Evolutionary conservation across 2,329 filamentous ascomycete species (phyloP).

Genomic region (Fusarium sp.): DNA sequence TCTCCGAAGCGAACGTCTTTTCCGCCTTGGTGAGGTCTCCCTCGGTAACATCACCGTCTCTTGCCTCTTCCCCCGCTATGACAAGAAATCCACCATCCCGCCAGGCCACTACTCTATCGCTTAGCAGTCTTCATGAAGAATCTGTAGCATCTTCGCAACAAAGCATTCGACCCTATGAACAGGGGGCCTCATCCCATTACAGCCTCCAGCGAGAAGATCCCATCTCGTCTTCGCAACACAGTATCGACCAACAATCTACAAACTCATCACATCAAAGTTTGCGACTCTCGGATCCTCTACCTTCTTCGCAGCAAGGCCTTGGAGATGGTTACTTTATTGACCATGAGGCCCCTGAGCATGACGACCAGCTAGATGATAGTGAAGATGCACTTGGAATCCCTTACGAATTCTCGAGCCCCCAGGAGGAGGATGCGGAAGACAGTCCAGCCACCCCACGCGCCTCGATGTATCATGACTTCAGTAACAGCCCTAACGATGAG

Average conservation of each 20-base stretch:
- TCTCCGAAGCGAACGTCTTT: slow-evolving; percentile 74
- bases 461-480: slow-evolving; percentile 54
- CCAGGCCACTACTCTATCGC: slow-evolving; percentile 44
- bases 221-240: slow-evolving; percentile 13
- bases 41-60: slow-evolving; percentile 56
- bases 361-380: slow-evolving; percentile 56
- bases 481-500: slow-evolving; percentile 40
- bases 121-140: slow-evolving; percentile 42
- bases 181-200: slow-evolving; percentile 30
- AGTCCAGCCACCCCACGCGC: slow-evolving; percentile 63
- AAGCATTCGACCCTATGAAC: slow-evolving; percentile 40
- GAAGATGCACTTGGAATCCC: slow-evolving; percentile 66
- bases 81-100: slow-evolving; percentile 50
- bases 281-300: slow-evolving; percentile 31
- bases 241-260: slow-evolving; percentile 28
- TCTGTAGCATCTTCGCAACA: slow-evolving; percentile 39
- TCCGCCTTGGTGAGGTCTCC: slow-evolving; percentile 66
- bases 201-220: slow-evolving; percentile 29
- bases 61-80: slow-evolving; percentile 62
- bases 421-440: slow-evolving; percentile 50
- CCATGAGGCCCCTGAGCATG: slow-evolving; percentile 35
- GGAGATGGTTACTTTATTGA: slow-evolving; percentile 36
- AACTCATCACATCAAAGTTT: slow-evolving; percentile 30
- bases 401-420: slow-evolving; percentile 57
- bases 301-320: slow-evolving; percentile 41